phyloP scores from a whole-genome alignment of 257 asterid species.

The Solanum dulcamara region DNA sequence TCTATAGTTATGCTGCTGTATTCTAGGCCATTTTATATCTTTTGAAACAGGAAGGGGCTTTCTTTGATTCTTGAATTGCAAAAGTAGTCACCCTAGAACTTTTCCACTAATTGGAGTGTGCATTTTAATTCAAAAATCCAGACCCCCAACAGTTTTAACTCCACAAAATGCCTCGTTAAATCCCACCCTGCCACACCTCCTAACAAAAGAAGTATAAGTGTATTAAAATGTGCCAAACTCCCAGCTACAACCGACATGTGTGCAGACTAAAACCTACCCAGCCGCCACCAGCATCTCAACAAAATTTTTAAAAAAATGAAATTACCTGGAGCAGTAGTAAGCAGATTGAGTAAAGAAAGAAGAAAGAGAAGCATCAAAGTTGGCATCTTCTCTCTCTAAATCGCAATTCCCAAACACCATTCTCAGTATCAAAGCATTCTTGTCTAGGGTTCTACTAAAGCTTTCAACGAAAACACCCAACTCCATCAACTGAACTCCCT shows the following conservation, averaged over 20 bases:
- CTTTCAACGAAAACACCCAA: conserved; percentile 7
- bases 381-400: conserved; percentile 52
- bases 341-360: conserved; percentile 45
- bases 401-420: conserved; percentile 39
- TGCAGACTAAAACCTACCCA: no score
- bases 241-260: no score
- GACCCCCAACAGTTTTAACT: neutral
- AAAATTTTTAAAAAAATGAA: no score
- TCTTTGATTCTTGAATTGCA: neutral
- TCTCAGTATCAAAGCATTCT: conserved; percentile 29
- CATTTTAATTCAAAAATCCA: neutral
- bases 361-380: conserved; percentile 28
- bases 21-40: neutral
- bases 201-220: no score
- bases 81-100: neutral
- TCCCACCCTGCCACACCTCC: neutral
- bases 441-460: conserved; percentile 30
- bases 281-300: no score
- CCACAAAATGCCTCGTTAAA: neutral
- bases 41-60: neutral
- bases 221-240: no score
- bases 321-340: conserved; percentile 51
- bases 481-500: conserved; percentile 35
- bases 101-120: neutral
- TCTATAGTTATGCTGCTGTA: neutral